phyloP scores from a whole-genome alignment of 2,329 filamentous ascomycete genomes.

The Nemania serpens region DNA sequence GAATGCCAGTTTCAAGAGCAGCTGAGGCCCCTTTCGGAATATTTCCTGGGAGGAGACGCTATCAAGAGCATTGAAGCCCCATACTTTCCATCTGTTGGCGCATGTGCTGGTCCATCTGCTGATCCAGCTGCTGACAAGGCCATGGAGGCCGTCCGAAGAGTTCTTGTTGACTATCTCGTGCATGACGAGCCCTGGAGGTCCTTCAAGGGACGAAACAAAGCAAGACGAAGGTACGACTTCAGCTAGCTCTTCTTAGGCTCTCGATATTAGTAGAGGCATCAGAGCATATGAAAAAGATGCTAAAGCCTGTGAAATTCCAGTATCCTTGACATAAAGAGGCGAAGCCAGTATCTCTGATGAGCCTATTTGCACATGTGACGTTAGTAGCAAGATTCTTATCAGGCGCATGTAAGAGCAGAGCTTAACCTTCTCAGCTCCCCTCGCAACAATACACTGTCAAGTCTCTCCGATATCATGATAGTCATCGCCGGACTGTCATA shows the following conservation, averaged over 20 bases:
- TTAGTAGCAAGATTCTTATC: too few relatives aligned
- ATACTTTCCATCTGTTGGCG: neutral
- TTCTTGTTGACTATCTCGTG: neutral
- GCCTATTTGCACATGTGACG: too few relatives aligned
- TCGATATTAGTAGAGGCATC: neutral
- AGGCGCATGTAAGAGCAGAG: neutral
- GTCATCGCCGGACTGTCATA: neutral
- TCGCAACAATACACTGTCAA: neutral
- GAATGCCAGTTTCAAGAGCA: constrained; percentile 30
- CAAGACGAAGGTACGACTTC: neutral
- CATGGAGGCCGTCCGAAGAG: neutral
- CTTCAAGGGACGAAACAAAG: neutral
- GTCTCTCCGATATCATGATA: neutral
- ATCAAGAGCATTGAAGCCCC: constrained; percentile 21
- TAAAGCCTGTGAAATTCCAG: too few relatives aligned
- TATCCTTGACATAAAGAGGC: neutral
- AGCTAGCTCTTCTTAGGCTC: neutral
- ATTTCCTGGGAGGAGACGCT: constrained; percentile 25
- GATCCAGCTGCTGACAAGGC: neutral
- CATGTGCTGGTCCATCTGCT: neutral
- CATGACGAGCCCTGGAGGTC: neutral
- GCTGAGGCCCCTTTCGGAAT: constrained; percentile 28
- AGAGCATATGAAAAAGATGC: too few relatives aligned
- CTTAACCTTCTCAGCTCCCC: neutral
- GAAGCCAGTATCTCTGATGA: neutral